phyloP scores from a whole-genome alignment of 202 grass and related monocot genomes.

The Elaeis oleifera region DNA sequence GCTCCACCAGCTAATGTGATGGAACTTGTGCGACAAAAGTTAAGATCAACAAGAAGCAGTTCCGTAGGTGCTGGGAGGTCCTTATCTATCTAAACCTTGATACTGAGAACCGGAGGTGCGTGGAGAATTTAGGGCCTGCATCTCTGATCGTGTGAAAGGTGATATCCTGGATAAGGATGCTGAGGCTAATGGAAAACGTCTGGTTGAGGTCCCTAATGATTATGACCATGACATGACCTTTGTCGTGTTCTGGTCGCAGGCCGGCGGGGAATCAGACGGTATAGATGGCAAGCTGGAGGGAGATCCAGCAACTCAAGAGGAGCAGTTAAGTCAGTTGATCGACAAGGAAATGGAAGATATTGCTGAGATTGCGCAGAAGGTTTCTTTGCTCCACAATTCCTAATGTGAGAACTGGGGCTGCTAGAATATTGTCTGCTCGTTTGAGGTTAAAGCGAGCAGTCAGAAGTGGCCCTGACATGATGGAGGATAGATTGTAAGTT shows the following conservation, averaged over 20 bases:
- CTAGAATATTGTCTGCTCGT: too few relatives aligned
- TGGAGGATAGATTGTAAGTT: neutral
- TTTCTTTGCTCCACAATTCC: conserved; percentile 15
- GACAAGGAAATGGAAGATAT: conserved; percentile 66
- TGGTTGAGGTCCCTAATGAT: conserved; percentile 50
- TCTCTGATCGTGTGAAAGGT: conserved; percentile 57
- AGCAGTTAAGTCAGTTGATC: conserved; percentile 72
- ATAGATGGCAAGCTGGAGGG: conserved; percentile 34
- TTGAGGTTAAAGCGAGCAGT: conserved; percentile 12
- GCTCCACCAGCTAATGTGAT: conserved; percentile 39
- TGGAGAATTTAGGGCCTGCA: conserved; percentile 64
- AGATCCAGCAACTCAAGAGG: conserved; percentile 47
- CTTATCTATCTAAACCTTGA: conserved; percentile 74
- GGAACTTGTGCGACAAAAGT: conserved; percentile 44
- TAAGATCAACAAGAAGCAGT: conserved; percentile 90
- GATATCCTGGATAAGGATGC: conserved; percentile 47
- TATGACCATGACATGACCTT: conserved; percentile 48
- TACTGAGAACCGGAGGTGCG: conserved; percentile 36
- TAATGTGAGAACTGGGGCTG: too few relatives aligned
- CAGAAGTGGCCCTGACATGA: neutral
- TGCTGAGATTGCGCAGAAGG: conserved; percentile 48
- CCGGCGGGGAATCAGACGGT: conserved; percentile 25
- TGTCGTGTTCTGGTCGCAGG: conserved; percentile 58
- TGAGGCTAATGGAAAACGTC: conserved; percentile 42
- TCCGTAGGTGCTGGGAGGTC: conserved; percentile 76